A percentile compares a stretch with the other conserved stretches of the same genome.
phyloP scores from a whole-genome alignment of 805 yeast genomes.

The Metschnikowia lochheadii region DNA sequence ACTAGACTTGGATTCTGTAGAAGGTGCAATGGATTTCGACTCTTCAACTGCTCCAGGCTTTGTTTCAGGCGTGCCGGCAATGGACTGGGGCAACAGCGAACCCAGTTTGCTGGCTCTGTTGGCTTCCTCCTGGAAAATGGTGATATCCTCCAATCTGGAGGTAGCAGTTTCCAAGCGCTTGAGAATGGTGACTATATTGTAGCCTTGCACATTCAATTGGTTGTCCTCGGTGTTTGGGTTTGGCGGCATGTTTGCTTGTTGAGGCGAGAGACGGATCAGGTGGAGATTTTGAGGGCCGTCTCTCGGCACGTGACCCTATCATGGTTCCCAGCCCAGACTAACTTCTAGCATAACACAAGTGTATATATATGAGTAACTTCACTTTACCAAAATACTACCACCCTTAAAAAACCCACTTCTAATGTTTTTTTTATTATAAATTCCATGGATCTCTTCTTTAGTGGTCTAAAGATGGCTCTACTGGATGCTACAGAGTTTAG shows the following conservation, averaged over 20 bases:
- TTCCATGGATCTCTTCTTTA: too few relatives aligned
- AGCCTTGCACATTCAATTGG: slow-evolving; percentile 68
- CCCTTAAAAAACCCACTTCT: too few relatives aligned
- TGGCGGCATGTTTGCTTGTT: slow-evolving; percentile 8
- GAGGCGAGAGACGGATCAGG: neutral
- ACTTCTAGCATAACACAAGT: too few relatives aligned
- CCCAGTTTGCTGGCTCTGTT: slow-evolving; percentile 21
- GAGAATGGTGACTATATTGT: slow-evolving; percentile 72
- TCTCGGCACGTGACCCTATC: slow-evolving; percentile 7
- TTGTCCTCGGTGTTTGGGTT: slow-evolving; percentile 36
- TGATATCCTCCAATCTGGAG: slow-evolving; percentile 84
- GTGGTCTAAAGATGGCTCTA: too few relatives aligned
- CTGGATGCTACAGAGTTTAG: too few relatives aligned
- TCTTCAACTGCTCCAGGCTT: slow-evolving; percentile 9
- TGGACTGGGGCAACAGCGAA: slow-evolving; percentile 6
- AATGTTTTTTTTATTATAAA: too few relatives aligned
- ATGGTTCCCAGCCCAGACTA: neutral
- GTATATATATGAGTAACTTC: too few relatives aligned
- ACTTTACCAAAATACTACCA: too few relatives aligned
- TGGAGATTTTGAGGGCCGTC: slow-evolving; percentile 3
- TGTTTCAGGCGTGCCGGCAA: slow-evolving; percentile 5
- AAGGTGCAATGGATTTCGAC: neutral
- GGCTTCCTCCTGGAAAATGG: slow-evolving; percentile 67
- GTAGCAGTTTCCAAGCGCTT: slow-evolving; percentile 87
- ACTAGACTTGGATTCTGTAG: slow-evolving; percentile 14